Percentiles rank a stretch among this genome's conserved stretches.
phyloP scores from a whole-genome alignment of 768 basidiomycete species.

The Boletus edulis region DNA sequence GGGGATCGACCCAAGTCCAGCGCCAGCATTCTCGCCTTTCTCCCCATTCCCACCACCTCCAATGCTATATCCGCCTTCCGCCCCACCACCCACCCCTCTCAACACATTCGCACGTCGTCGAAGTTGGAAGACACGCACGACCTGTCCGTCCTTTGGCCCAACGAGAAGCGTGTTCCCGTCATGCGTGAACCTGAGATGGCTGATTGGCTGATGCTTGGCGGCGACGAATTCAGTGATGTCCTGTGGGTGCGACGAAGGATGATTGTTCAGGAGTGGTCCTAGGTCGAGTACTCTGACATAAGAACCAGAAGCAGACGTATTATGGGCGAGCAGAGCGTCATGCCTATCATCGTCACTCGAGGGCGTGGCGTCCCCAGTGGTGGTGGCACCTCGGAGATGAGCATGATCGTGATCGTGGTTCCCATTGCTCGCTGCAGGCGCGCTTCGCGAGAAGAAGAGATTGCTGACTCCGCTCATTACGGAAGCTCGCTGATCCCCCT shows the following conservation, averaged over 20 bases:
- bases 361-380: conserved; percentile 9
- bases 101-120: conserved; percentile 23
- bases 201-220: conserved; percentile 46
- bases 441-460: conserved; percentile 60
- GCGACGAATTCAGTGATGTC: conserved; percentile 31
- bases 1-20: background rate
- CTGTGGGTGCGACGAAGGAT: conserved; percentile 11
- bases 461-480: conserved; percentile 30
- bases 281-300: conserved; percentile 59
- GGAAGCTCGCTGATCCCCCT: conserved; percentile 21
- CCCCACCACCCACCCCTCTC: conserved; percentile 1
- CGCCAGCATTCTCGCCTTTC: background rate
- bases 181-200: conserved; percentile 44
- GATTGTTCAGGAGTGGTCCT: conserved; percentile 26
- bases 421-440: conserved; percentile 41
- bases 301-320: conserved; percentile 30
- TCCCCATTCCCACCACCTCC: background rate
- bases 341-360: conserved; percentile 13
- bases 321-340: conserved; percentile 2
- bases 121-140: conserved; percentile 46
- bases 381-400: conserved; percentile 23
- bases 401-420: conserved; percentile 8
- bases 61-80: background rate
- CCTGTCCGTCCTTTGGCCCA: conserved; percentile 53
- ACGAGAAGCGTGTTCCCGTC: conserved; percentile 19